phyloP scores from a whole-genome alignment of 331 rosid genomes.

The Telfairia occidentalis region DNA sequence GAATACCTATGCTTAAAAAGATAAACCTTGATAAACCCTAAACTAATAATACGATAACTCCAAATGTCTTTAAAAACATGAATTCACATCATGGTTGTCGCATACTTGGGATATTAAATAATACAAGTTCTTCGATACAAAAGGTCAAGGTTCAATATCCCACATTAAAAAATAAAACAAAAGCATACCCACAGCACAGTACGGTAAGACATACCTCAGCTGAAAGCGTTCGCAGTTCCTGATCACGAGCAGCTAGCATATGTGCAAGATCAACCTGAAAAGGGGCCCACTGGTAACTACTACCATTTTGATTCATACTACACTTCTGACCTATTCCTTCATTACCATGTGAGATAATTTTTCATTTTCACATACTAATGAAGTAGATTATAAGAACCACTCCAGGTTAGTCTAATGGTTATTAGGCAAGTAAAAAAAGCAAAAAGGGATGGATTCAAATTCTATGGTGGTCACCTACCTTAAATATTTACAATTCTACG shows the following conservation, averaged over 20 bases:
- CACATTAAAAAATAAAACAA: background rate
- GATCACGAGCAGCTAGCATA: constrained; percentile 92
- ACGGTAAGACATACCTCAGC: constrained; percentile 62
- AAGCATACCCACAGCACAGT: background rate
- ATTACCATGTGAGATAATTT: background rate
- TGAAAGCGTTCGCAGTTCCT: constrained; percentile 80
- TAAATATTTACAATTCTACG: too few relatives aligned
- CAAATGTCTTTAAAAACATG: background rate
- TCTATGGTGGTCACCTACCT: too few relatives aligned
- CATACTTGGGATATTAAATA: background rate
- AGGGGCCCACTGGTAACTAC: constrained; percentile 14
- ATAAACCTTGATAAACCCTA: too few relatives aligned
- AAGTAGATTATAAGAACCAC: background rate
- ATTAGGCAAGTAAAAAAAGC: too few relatives aligned
- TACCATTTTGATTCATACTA: background rate
- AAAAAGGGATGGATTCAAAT: too few relatives aligned
- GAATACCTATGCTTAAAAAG: too few relatives aligned
- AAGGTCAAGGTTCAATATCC: too few relatives aligned
- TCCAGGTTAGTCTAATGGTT: background rate
- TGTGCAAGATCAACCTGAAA: constrained; percentile 99
- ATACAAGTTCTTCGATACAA: background rate
- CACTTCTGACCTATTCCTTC: background rate
- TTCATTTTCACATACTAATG: background rate
- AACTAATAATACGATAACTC: too few relatives aligned
- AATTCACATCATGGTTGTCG: background rate